These are phyloP conservation scores for Mucor ambiguus DNA, from an alignment of 371 early-diverging fungal genomes.

Conservation along the genomic window DNA sequence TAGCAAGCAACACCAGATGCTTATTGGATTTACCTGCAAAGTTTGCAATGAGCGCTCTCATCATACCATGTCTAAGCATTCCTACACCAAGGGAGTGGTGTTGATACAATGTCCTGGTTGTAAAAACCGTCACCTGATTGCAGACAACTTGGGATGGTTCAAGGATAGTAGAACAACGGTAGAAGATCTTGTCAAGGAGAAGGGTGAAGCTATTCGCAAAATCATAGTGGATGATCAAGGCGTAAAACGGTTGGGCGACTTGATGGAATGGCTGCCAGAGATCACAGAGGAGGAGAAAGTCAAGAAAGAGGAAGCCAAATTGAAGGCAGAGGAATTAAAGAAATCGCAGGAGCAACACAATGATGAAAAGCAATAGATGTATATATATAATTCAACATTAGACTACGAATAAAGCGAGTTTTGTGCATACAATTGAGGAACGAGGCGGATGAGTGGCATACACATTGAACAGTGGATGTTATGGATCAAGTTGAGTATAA, in stretches of 20 bases:
- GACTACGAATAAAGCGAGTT: background rate
- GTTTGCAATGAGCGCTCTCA: slow-evolving; percentile 84
- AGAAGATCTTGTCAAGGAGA: slow-evolving; percentile 82
- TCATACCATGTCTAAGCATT: slow-evolving; percentile 89
- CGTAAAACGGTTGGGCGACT: slow-evolving; percentile 29
- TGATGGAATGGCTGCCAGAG: slow-evolving; percentile 55
- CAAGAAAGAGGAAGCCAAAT: slow-evolving; percentile 36
- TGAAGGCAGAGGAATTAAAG: slow-evolving; percentile 28
- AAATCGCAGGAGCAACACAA: slow-evolving; percentile 8
- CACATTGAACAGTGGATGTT: too few relatives aligned
- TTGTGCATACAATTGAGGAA: background rate
- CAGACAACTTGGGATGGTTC: slow-evolving; percentile 96
- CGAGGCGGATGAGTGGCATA: too few relatives aligned
- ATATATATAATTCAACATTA: background rate
- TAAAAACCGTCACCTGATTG: slow-evolving; percentile 91
- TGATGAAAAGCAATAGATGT: background rate
- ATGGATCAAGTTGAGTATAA: too few relatives aligned
- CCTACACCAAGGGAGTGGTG: slow-evolving; percentile 92
- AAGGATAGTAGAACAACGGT: slow-evolving; percentile 72
- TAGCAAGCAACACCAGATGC: slow-evolving; percentile 65
- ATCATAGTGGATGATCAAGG: slow-evolving; percentile 48
- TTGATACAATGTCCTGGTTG: slow-evolving; percentile 93
- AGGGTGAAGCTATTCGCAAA: slow-evolving; percentile 75
- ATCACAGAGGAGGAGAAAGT: slow-evolving; percentile 41
- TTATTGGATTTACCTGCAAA: slow-evolving; percentile 95